These are phyloP conservation scores for Parietaria judaica DNA, from an alignment of 306 rosid genomes.

Conservation along the genomic window DNA sequence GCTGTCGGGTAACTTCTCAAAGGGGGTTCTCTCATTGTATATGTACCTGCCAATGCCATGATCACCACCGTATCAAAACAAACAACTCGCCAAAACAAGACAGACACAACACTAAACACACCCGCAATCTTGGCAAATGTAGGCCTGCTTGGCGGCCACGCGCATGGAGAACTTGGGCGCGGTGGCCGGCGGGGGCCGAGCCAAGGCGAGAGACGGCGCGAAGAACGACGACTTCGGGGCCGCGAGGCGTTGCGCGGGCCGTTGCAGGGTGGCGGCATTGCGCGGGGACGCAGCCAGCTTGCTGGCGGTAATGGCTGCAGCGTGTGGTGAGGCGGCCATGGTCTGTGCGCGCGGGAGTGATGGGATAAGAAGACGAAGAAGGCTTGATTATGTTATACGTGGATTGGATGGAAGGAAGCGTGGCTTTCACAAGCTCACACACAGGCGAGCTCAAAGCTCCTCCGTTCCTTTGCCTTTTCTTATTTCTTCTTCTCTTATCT, in stretches of 20 bases:
- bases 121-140: slow-evolving; percentile 99
- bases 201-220: slow-evolving; percentile 32
- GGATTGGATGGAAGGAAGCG: slow-evolving; percentile 16
- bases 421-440: slow-evolving; percentile 23
- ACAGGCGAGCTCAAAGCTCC: not conserved
- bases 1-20: slow-evolving; percentile 66
- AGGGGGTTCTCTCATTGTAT: slow-evolving; percentile 77
- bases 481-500: not conserved
- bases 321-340: slow-evolving; percentile 35
- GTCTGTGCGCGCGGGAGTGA: not conserved
- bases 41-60: slow-evolving; percentile 66
- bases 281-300: slow-evolving; percentile 20
- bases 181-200: slow-evolving; percentile 15
- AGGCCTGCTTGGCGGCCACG: slow-evolving; percentile 73
- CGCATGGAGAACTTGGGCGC: slow-evolving; percentile 78
- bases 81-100: not conserved
- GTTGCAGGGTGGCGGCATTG: slow-evolving; percentile 31
- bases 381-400: not conserved
- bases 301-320: slow-evolving; percentile 38
- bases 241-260: slow-evolving; percentile 24
- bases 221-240: slow-evolving; percentile 43
- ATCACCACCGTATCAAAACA: not conserved
- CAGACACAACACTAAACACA: slow-evolving; percentile 5
- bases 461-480: slow-evolving; percentile 1
- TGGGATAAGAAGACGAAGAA: not conserved